Evolutionary conservation across 1,139 yeast species (phyloP).

Genomic region (Hansenula sp.): DNA sequence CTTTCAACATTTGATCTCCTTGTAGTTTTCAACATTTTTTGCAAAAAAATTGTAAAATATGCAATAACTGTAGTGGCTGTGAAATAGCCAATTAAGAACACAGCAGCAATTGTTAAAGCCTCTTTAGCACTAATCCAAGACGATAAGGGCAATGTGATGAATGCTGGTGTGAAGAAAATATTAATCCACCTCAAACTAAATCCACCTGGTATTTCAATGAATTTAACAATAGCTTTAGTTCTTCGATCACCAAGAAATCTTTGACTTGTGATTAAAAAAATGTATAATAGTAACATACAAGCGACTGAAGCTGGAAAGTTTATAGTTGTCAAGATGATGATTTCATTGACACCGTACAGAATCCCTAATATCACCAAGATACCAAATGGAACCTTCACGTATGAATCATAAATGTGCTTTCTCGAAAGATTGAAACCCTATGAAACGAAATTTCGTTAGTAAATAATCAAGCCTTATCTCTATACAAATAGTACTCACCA

Average conservation of each 20-base stretch:
- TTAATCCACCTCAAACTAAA: constrained; percentile 76
- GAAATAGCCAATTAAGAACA: constrained; percentile 62
- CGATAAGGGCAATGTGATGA: constrained; percentile 66
- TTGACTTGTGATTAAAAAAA: constrained; percentile 38
- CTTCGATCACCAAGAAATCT: constrained; percentile 32
- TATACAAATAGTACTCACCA: not conserved
- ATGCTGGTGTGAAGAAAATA: constrained; percentile 74
- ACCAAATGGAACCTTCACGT: constrained; percentile 35
- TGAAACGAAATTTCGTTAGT: not conserved
- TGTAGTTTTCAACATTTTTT: constrained; percentile 25
- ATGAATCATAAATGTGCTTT: constrained; percentile 23
- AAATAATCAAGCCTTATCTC: not conserved
- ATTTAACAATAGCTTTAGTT: constrained; percentile 39
- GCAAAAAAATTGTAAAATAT: constrained; percentile 39
- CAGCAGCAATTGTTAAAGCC: constrained; percentile 71
- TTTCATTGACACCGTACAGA: constrained; percentile 62
- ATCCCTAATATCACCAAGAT: constrained; percentile 34
- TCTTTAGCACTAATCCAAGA: constrained; percentile 61
- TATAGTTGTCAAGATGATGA: constrained; percentile 44
- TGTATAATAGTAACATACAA: constrained; percentile 64
- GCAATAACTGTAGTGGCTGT: constrained; percentile 47
- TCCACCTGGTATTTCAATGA: constrained; percentile 63
- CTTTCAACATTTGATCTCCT: constrained; percentile 23
- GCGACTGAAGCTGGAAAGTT: constrained; percentile 74
- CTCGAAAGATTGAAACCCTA: constrained; percentile 17